Evolutionary conservation across 2,329 filamentous ascomycete species (phyloP).

Genomic region (Colletotrichum sp.): DNA sequence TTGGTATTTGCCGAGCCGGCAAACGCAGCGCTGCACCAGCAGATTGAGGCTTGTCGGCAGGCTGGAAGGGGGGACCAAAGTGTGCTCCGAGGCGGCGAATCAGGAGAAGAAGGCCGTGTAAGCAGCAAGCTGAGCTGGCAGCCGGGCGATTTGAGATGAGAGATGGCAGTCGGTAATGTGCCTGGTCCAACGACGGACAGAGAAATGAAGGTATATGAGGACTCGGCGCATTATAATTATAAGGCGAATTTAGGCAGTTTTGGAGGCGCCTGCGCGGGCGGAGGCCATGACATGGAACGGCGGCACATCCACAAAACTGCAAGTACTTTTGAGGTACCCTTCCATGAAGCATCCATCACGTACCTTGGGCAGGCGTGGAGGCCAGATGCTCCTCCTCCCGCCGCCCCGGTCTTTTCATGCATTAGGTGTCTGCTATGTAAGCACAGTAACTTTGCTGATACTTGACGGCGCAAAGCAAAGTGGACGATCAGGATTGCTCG

Average conservation of each 20-base stretch:
- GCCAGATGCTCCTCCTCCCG: not conserved
- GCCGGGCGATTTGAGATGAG: not conserved
- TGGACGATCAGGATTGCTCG: not conserved
- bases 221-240: not conserved
- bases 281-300: not conserved
- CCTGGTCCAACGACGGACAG: not conserved
- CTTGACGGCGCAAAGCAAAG: not conserved
- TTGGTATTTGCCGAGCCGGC: not conserved
- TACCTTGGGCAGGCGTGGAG: not conserved
- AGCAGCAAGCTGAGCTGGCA: not conserved
- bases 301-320: not conserved
- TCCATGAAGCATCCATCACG: not conserved
- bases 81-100: conserved; percentile 6
- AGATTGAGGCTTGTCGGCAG: not conserved
- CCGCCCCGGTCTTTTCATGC: not conserved
- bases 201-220: not conserved
- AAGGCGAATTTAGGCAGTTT: not conserved
- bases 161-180: not conserved
- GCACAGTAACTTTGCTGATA: not conserved
- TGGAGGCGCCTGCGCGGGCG: not conserved
- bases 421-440: not conserved
- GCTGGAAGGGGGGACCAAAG: not conserved
- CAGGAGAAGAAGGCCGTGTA: not conserved
- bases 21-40: not conserved
- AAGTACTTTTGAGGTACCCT: conserved; percentile 11